Percentiles rank a stretch among this genome's conserved stretches.
Evolutionary conservation across 352 stramenopile genomes (phyloP).

Genomic region (Paralagenidium karlingii): DNA sequence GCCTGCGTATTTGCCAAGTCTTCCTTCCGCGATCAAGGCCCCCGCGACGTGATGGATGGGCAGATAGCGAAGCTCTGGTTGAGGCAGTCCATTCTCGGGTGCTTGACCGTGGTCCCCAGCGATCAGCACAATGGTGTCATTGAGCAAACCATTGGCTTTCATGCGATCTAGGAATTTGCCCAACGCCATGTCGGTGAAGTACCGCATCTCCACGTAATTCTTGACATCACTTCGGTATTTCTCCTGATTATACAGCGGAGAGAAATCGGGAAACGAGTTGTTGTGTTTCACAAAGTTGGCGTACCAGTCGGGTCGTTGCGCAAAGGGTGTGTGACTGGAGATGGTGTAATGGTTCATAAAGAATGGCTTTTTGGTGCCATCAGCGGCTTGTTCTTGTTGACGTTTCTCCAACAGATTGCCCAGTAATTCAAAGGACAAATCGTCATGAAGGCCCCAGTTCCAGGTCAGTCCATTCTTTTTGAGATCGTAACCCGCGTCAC

Average conservation of each 20-base stretch:
- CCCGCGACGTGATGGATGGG: constrained; percentile 19
- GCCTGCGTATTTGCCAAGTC: constrained; percentile 18
- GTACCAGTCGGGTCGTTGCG: constrained; percentile 23
- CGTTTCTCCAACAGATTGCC: constrained; percentile 28
- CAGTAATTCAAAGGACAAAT: constrained; percentile 45
- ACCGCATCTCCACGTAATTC: constrained; percentile 54
- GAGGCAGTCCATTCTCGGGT: constrained; percentile 25
- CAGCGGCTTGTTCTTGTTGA: constrained; percentile 1
- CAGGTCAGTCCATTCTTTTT: no score
- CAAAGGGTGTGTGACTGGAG: constrained; percentile 31
- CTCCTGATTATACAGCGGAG: constrained; percentile 27
- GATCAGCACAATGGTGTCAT: constrained; percentile 53
- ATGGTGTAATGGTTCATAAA: constrained; percentile 51
- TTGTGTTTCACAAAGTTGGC: constrained; percentile 17
- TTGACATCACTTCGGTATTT: constrained; percentile 25
- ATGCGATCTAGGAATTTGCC: constrained; percentile 42
- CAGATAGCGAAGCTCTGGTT: constrained; percentile 27
- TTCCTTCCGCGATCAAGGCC: constrained; percentile 39
- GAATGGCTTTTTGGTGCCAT: constrained; percentile 13
- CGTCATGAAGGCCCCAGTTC: constrained; percentile 60
- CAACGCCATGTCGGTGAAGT: constrained; percentile 46
- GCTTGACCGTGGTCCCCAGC: constrained; percentile 48
- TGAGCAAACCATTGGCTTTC: constrained; percentile 27
- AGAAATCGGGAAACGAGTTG: constrained; percentile 22
- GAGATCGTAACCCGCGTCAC: constrained; percentile 31